These are phyloP conservation scores for Teunomyces atbi DNA, from an alignment of 805 yeast species.

Conservation along the genomic window DNA sequence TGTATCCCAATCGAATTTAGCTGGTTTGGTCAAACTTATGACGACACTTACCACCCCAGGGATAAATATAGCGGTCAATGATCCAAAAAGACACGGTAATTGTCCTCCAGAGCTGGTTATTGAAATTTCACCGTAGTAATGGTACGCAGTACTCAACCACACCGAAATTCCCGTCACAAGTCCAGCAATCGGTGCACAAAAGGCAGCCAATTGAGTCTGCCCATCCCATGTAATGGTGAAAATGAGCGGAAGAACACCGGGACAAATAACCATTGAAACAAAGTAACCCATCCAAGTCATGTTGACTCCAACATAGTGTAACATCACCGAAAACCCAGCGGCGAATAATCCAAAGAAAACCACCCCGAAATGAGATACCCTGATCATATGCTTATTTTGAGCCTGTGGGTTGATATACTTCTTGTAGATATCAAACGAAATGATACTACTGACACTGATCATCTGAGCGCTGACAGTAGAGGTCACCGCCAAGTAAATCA, in stretches of 20 bases:
- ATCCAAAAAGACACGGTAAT: slow-evolving; percentile 34
- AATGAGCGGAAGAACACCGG: slow-evolving; percentile 38
- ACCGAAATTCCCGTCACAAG: slow-evolving; percentile 25
- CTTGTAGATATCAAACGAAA: slow-evolving; percentile 48
- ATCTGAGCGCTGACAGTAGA: slow-evolving; percentile 42
- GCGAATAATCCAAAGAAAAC: slow-evolving; percentile 35
- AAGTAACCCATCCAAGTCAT: slow-evolving; percentile 35
- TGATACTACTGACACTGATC: slow-evolving; percentile 38
- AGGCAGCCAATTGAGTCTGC: slow-evolving; percentile 27
- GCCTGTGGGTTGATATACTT: slow-evolving; percentile 44
- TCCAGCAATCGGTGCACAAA: slow-evolving; percentile 32
- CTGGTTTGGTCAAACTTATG: slow-evolving; percentile 12
- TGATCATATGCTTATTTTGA: slow-evolving; percentile 38
- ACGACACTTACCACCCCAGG: slow-evolving; percentile 18
- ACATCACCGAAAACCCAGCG: slow-evolving; percentile 38
- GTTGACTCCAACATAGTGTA: slow-evolving; percentile 27
- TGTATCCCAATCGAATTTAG: slow-evolving; percentile 27
- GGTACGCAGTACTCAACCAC: slow-evolving; percentile 32
- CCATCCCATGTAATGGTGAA: slow-evolving; percentile 34
- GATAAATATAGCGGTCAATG: slow-evolving; percentile 30
- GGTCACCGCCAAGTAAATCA: slow-evolving; percentile 39
- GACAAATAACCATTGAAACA: slow-evolving; percentile 35
- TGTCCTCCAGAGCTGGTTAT: slow-evolving; percentile 27
- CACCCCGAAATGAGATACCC: slow-evolving; percentile 43
- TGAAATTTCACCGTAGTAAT: slow-evolving; percentile 25